These are phyloP conservation scores for Babesia gibsoni DNA, from an alignment of 169 alveolate genomes.

Conservation along the genomic window DNA sequence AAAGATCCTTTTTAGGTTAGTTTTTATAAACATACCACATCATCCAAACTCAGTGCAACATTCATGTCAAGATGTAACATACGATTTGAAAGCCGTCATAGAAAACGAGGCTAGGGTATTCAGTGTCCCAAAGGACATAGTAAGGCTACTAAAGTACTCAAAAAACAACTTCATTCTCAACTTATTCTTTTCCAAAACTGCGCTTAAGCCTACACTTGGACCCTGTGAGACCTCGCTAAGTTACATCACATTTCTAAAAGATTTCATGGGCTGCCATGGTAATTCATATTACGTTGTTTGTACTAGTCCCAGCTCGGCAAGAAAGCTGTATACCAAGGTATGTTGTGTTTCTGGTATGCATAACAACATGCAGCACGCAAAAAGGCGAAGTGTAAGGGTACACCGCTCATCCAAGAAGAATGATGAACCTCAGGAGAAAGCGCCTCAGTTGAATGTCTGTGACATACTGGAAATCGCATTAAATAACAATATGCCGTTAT, in stretches of 20 bases:
- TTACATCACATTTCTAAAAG: constrained; percentile 19
- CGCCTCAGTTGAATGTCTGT: no score
- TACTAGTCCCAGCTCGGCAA: background rate
- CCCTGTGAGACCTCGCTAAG: constrained; percentile 29
- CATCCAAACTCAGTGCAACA: constrained; percentile 35
- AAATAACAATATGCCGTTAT: background rate
- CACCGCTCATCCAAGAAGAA: no score
- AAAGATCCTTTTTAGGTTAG: background rate
- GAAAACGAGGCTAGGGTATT: constrained; percentile 18
- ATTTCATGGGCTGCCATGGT: background rate
- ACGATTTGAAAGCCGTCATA: constrained; percentile 8
- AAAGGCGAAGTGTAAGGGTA: background rate
- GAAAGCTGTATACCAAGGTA: background rate
- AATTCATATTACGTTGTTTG: constrained; percentile 25
- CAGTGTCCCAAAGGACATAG: constrained; percentile 12
- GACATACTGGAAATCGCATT: background rate
- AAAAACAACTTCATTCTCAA: constrained; percentile 4
- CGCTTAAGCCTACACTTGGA: constrained; percentile 13
- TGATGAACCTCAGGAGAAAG: no score
- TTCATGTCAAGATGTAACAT: constrained; percentile 22
- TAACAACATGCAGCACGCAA: background rate
- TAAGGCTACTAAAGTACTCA: constrained; percentile 21
- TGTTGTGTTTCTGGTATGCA: no score
- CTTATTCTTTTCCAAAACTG: constrained; percentile 12
- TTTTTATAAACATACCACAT: no score